Percentiles rank a stretch among this genome's conserved stretches.
These are phyloP conservation scores for Zygosaccharomyces pseudobailii DNA, from an alignment of 1,139 yeast species.

Conservation along the genomic window DNA sequence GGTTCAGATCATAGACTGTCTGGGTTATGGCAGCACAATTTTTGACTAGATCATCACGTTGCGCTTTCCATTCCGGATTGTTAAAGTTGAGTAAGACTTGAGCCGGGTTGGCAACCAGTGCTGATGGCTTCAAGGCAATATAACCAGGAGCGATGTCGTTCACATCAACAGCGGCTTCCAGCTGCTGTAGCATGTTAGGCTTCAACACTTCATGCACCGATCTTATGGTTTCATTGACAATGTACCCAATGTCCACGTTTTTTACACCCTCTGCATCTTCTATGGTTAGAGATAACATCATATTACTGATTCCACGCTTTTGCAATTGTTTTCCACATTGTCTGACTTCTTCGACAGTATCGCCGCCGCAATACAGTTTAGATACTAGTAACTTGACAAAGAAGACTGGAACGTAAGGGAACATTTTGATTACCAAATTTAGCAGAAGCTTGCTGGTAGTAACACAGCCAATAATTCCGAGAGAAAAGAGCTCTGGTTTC, in stretches of 20 bases:
- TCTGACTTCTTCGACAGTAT: constrained; percentile 62
- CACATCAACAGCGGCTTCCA: constrained; percentile 45
- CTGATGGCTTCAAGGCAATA: constrained; percentile 92
- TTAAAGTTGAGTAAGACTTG: constrained; percentile 63
- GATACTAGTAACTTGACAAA: constrained; percentile 70
- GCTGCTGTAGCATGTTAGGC: constrained; percentile 58
- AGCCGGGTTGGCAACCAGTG: constrained; percentile 73
- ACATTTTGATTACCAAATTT: constrained; percentile 56
- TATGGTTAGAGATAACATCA: constrained; percentile 90
- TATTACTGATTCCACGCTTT: constrained; percentile 76
- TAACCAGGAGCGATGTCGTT: constrained; percentile 72
- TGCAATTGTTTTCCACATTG: constrained; percentile 64
- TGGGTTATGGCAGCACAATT: constrained; percentile 58
- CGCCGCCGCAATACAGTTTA: constrained; percentile 90
- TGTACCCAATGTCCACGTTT: constrained; percentile 57
- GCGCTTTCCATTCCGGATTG: constrained; percentile 41
- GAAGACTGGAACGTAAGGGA: constrained; percentile 71
- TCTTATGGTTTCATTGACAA: constrained; percentile 59
- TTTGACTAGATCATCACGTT: constrained; percentile 57
- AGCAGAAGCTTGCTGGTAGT: constrained; percentile 61
- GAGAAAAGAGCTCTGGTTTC: constrained; percentile 45
- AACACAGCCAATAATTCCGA: constrained; percentile 61
- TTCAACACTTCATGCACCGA: constrained; percentile 68
- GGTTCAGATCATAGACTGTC: constrained; percentile 54
- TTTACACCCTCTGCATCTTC: constrained; percentile 82